Conservation (phyloP, 768 basidiomycete genomes). For the Naganishia vaughanmartiniae region DNA sequence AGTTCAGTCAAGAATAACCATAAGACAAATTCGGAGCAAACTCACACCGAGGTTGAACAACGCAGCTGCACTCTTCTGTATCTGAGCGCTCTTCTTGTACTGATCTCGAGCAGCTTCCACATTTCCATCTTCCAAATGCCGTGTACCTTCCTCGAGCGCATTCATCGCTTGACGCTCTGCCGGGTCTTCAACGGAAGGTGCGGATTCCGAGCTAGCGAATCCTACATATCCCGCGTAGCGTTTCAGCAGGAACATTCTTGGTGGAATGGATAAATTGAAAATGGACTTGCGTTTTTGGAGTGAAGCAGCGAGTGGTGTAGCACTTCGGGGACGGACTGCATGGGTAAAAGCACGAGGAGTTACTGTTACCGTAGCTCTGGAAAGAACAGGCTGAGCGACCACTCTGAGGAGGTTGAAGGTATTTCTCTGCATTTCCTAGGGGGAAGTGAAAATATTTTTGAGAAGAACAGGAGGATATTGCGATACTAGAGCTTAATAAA, state of each 20-base stretch:
- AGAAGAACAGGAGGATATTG: neutral
- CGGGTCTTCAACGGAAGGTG: slow-evolving; percentile 37
- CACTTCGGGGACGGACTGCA: neutral
- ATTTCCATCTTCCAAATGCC: slow-evolving; percentile 46
- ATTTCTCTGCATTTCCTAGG: slow-evolving; percentile 11
- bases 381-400: neutral
- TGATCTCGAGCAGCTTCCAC: slow-evolving; percentile 39
- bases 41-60: slow-evolving; percentile 50
- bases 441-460: neutral
- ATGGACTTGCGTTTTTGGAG: neutral
- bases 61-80: slow-evolving; percentile 42
- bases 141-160: slow-evolving; percentile 41
- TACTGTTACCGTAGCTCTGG: neutral
- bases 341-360: neutral
- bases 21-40: neutral
- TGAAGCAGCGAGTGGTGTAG: neutral
- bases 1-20: neutral
- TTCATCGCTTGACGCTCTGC: slow-evolving; percentile 37
- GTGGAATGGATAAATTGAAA: too few species aligned
- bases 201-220: slow-evolving; percentile 20
- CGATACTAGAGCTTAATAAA: too few species aligned
- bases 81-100: slow-evolving; percentile 41
- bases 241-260: neutral
- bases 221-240: slow-evolving; percentile 1
- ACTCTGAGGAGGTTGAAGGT: neutral